Evolutionary conservation across 2,329 filamentous ascomycete genomes (phyloP), one percentile per base, ranked within the genome.

Genomic region (Fusarium abutilonis): DNA sequence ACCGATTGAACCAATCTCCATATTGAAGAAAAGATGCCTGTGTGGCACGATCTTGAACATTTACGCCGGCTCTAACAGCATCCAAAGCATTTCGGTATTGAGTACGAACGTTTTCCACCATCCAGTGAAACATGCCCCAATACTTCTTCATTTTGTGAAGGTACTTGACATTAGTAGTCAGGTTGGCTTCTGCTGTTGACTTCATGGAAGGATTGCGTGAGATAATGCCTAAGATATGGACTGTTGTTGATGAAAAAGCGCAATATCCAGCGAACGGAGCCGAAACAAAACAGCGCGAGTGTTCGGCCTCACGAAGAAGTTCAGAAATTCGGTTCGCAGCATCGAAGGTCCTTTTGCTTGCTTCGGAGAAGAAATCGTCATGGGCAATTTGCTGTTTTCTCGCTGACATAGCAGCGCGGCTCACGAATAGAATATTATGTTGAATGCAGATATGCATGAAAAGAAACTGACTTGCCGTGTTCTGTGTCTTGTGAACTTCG

Each of bases 61-160:
- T 76, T n/a, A 81, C 81, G 9, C 91, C 91, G 66, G 87, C 85
- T 49, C 89, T 82, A 28, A 89, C 87, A n/a, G 89, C 89, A 74
- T 97, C 93, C 14, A 93, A 89, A 67, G 93, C 94, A 43, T 88
- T 86, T 47, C 90, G 87, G 73, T 97, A 99, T 60, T 96, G 87
- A 51, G 94, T 90, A 57, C 95, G 93, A 32, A 97, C 83, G 70
- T 94, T 95, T 73, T 98, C 93, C 1, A 92, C 89, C 85, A 98
- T 93, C 78, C 93, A 97, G 73, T 97, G 92, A 73, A 98, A 97
- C 90, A 97, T 96, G 58, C 94, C 95, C 95, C 95, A 99, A 71
- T 95, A 93, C 58, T 91, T 91, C 80, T 97, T 97, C 91, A 98
- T 96, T 76, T 92, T 95, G 51, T 90, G 89, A 40, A 99, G 79